Conservation (phyloP, 2,329 filamentous ascomycete species). For the Aureobasidium mangrovei region DNA sequence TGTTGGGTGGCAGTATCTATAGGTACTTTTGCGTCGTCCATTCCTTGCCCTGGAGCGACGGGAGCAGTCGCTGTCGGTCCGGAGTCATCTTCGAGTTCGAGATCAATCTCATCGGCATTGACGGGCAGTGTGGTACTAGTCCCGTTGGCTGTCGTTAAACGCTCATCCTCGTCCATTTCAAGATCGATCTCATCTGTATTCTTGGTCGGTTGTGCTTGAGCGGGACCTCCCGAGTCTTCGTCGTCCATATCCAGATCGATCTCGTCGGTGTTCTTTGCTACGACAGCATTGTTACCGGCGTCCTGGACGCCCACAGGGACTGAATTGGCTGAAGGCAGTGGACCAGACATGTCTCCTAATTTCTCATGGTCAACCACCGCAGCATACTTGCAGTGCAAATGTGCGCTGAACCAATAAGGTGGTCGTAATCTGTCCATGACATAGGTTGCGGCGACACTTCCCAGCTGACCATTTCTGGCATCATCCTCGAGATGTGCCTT, state of each 20-base stretch:
- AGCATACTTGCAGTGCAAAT: conserved; percentile 81
- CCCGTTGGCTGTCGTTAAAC: conserved; percentile 16
- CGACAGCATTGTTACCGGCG: conserved; percentile 3
- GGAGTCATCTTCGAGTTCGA: conserved; percentile 25
- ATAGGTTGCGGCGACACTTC: conserved; percentile 68
- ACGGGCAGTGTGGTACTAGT: conserved; percentile 19
- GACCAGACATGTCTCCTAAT: neutral
- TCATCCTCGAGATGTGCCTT: conserved; percentile 72
- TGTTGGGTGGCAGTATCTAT: conserved; percentile 15
- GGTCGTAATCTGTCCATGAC: conserved; percentile 77
- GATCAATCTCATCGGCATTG: conserved; percentile 37
- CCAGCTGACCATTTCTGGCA: conserved; percentile 64
- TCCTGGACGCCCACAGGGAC: neutral
- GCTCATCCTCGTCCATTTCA: conserved; percentile 34
- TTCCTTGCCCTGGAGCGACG: conserved; percentile 19
- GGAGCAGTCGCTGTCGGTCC: conserved; percentile 14
- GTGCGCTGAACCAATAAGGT: conserved; percentile 79
- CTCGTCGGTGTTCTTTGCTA: conserved; percentile 54
- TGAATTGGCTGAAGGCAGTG: conserved; percentile 15
- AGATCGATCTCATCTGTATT: conserved; percentile 61
- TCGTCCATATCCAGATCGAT: conserved; percentile 47
- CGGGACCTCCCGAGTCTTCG: conserved; percentile 18
- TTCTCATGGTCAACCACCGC: conserved; percentile 48
- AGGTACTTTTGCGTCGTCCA: conserved; percentile 21
- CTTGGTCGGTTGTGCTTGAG: conserved; percentile 22